A percentile compares a stretch with the other conserved stretches of the same genome.
phyloP scores from a whole-genome alignment of 768 basidiomycete species.

The Phaeolepiota aurea region DNA sequence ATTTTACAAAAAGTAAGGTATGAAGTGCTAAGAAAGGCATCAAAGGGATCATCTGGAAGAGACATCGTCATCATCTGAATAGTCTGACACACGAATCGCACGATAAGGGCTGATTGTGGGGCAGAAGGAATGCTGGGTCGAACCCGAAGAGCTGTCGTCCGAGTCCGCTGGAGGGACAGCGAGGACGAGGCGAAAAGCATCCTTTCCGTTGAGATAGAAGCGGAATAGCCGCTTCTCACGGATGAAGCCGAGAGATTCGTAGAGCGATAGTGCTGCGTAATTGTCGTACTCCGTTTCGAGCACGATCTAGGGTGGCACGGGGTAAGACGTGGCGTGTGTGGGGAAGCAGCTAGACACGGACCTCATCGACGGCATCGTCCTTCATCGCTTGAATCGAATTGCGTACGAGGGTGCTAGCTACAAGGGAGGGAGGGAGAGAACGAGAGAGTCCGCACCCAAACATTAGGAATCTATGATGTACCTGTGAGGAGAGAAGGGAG shows the following conservation, averaged over 20 bases:
- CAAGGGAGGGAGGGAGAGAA: conserved; percentile 21
- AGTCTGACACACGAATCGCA: conserved; percentile 35
- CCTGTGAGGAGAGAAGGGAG: conserved; percentile 32
- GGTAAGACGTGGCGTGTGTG: background rate
- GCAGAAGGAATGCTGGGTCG: conserved; percentile 3
- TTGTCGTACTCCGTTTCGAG: conserved; percentile 98
- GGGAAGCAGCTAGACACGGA: conserved; percentile 23
- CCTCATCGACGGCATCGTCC: conserved; percentile 78
- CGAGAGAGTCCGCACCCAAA: conserved; percentile 36
- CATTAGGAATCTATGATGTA: conserved; percentile 37
- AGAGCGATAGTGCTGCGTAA: conserved; percentile 76
- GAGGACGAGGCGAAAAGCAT: conserved; percentile 82
- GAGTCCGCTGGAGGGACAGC: conserved; percentile 36
- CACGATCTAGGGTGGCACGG: conserved; percentile 50
- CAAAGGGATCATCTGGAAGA: conserved; percentile 26
- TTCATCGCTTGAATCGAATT: conserved; percentile 84
- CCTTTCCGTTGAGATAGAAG: conserved; percentile 96
- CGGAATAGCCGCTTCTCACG: conserved; percentile 90
- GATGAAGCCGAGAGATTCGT: conserved; percentile 90
- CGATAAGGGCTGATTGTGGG: conserved; percentile 18
- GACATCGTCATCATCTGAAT: conserved; percentile 36
- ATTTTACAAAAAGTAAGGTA: too few species aligned
- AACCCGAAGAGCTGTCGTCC: conserved; percentile 20
- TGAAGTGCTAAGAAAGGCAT: too few species aligned
- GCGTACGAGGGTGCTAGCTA: conserved; percentile 81